These are phyloP conservation scores for Alternaria dauci DNA, from an alignment of 2,329 filamentous ascomycete species.

Conservation along the genomic window DNA sequence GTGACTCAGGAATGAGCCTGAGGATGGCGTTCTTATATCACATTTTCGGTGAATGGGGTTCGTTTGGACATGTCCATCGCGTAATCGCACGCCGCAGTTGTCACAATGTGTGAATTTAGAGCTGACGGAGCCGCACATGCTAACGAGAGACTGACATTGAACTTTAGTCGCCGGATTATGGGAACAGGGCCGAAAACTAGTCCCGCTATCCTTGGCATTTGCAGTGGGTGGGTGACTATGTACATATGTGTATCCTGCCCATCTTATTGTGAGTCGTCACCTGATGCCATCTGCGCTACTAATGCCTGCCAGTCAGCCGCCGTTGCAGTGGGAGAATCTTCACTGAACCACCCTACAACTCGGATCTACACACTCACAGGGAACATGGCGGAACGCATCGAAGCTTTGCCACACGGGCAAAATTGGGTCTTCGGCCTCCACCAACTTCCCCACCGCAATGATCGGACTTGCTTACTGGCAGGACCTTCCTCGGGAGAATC, in stretches of 20 bases:
- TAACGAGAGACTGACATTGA: constrained; percentile 22
- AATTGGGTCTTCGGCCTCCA: constrained; percentile 19
- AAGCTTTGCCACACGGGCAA: constrained; percentile 40
- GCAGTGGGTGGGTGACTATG: constrained; percentile 30
- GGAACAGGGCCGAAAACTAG: constrained; percentile 18
- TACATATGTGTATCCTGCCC: constrained; percentile 25
- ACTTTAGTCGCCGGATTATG: constrained; percentile 21
- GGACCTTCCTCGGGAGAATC: constrained; percentile 5
- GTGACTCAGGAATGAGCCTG: constrained; percentile 8
- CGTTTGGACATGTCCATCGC: constrained; percentile 5
- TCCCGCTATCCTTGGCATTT: constrained; percentile 21
- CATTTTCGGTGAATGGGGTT: constrained; percentile 4
- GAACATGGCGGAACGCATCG: constrained; percentile 30
- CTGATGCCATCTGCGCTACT: constrained; percentile 28
- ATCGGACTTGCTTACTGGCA: constrained; percentile 15
- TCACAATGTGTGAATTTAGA: constrained; percentile 26
- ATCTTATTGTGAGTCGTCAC: constrained; percentile 31
- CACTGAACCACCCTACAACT: constrained; percentile 26
- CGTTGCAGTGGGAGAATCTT: constrained; percentile 25
- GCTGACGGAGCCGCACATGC: constrained; percentile 46
- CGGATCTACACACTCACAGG: constrained; percentile 29
- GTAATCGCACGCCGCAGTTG: constrained; percentile 10
- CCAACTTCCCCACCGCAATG: constrained; percentile 10
- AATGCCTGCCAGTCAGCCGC: constrained; percentile 37
- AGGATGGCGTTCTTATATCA: constrained; percentile 14